phyloP scores from a whole-genome alignment of 78 protist species.

The Planoprotostelium fungivorum region DNA sequence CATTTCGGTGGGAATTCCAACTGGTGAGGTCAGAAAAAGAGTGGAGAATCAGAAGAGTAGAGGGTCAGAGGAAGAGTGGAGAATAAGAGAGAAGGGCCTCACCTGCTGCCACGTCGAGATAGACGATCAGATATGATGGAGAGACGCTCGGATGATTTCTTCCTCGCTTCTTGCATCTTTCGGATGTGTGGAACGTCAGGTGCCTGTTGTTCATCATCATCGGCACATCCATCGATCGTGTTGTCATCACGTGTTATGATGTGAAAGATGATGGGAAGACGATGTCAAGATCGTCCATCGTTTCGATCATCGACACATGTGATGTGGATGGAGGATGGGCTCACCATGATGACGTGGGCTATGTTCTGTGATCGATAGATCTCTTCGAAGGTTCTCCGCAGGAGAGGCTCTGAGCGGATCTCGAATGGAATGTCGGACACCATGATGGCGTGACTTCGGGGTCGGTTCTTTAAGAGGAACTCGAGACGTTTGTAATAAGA shows the following conservation, averaged over 20 bases:
- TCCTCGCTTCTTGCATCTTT: background rate
- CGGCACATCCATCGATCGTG: too few relatives aligned
- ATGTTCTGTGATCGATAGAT: background rate
- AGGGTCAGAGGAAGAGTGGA: background rate
- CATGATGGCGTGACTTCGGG: background rate
- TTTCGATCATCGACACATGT: too few relatives aligned
- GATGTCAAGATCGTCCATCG: too few relatives aligned
- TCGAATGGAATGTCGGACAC: background rate
- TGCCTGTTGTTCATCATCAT: conserved; percentile 1
- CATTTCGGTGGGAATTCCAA: background rate
- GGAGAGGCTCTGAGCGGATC: background rate
- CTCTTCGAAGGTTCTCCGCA: background rate
- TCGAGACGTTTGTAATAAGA: background rate
- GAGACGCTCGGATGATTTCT: background rate
- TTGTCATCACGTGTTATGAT: too few relatives aligned
- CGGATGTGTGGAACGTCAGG: background rate
- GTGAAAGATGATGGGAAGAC: too few relatives aligned
- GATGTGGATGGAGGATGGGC: too few relatives aligned
- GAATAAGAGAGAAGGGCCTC: background rate
- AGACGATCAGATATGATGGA: background rate
- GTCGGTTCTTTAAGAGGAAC: background rate
- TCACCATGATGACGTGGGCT: background rate
- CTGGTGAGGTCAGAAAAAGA: background rate
- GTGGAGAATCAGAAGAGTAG: too few relatives aligned
- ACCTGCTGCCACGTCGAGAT: background rate